Conservation (phyloP, 2,329 filamentous ascomycete genomes). For the Fusarium fujikuroi region DNA sequence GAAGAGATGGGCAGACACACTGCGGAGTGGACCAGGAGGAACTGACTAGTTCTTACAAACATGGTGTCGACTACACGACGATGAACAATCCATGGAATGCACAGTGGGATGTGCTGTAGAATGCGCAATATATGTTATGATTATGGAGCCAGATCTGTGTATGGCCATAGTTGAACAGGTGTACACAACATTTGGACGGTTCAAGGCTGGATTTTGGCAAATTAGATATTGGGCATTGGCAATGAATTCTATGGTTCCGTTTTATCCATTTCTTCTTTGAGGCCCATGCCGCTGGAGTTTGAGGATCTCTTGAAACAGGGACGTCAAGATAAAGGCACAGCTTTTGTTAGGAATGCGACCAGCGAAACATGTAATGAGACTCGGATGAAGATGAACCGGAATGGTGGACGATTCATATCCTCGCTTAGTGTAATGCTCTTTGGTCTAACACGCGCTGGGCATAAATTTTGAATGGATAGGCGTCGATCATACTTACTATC, state of each 20-base stretch:
- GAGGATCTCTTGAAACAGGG: slow-evolving; percentile 13
- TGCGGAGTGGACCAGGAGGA: slow-evolving; percentile 83
- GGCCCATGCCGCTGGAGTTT: neutral
- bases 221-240: slow-evolving; percentile 26
- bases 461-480: slow-evolving; percentile 8
- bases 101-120: slow-evolving; percentile 52
- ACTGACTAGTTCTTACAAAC: slow-evolving; percentile 71
- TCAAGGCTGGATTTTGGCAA: slow-evolving; percentile 16
- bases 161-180: slow-evolving; percentile 16
- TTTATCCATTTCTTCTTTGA: slow-evolving; percentile 1
- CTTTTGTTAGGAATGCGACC: slow-evolving; percentile 1
- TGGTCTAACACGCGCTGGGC: slow-evolving; percentile 11
- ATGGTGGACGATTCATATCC: slow-evolving; percentile 7
- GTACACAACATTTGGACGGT: slow-evolving; percentile 9
- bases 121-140: slow-evolving; percentile 18
- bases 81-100: slow-evolving; percentile 64
- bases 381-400: slow-evolving; percentile 30
- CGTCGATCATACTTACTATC: slow-evolving; percentile 30
- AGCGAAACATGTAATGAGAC: slow-evolving; percentile 32
- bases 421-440: neutral
- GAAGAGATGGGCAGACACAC: slow-evolving; percentile 77
- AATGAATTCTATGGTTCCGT: slow-evolving; percentile 18
- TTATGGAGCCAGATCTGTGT: slow-evolving; percentile 15
- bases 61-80: slow-evolving; percentile 64
- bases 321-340: neutral